Evolutionary conservation across 148 eudicot species (phyloP).

Genomic region (Rhododendron ferrugineum): DNA sequence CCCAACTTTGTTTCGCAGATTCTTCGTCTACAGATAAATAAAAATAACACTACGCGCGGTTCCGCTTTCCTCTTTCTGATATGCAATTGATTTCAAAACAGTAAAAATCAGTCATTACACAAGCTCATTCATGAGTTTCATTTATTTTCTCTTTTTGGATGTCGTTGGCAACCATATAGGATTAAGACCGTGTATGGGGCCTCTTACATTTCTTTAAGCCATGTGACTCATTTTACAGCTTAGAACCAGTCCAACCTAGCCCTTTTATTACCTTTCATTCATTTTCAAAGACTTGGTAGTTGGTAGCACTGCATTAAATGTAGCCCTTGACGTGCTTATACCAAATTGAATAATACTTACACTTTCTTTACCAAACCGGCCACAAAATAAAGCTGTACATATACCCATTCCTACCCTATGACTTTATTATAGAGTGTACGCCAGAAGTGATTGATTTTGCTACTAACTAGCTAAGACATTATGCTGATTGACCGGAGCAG

Average conservation of each 20-base stretch:
- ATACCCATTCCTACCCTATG: neutral
- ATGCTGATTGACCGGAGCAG: too few relatives aligned
- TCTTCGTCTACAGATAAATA: too few relatives aligned
- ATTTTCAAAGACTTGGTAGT: neutral
- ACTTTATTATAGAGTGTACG: neutral
- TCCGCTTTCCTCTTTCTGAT: too few relatives aligned
- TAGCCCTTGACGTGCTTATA: neutral
- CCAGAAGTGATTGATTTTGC: neutral
- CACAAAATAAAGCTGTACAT: neutral
- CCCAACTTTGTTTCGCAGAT: too few relatives aligned
- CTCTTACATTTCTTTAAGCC: neutral
- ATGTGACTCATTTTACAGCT: conserved; percentile 3
- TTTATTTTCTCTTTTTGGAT: neutral
- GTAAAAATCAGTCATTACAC: too few relatives aligned
- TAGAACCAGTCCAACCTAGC: neutral
- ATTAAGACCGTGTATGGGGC: neutral
- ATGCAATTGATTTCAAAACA: too few relatives aligned
- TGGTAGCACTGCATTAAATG: neutral
- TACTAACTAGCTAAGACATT: too few relatives aligned
- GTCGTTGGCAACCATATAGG: neutral
- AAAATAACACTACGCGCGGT: neutral
- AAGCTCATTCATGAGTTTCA: too few relatives aligned
- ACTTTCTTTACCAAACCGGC: neutral
- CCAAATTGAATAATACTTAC: neutral
- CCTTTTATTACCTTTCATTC: neutral